Conservation (phyloP, 345 rosid genomes). For the Moricandia arvensis region DNA sequence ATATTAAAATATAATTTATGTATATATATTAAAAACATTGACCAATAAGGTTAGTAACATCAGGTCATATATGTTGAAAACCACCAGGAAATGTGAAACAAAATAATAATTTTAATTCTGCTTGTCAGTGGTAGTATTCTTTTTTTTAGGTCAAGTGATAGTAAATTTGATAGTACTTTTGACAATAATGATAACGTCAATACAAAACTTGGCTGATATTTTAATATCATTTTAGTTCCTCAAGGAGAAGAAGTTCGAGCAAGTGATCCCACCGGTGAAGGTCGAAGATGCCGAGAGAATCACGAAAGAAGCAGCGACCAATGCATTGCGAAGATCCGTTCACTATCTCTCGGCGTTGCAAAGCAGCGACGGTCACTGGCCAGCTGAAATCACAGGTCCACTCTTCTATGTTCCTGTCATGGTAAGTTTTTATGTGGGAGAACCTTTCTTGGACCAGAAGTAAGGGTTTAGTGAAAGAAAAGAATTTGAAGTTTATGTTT, state of each 20-base stretch:
- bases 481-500: neutral
- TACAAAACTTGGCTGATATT: neutral
- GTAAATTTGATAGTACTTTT: too few relatives aligned
- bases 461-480: neutral
- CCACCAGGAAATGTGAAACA: too few relatives aligned
- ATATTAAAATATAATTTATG: neutral
- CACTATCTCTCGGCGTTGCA: conserved; percentile 52
- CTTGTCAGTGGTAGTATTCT: too few relatives aligned
- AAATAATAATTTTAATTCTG: too few relatives aligned
- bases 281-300: conserved; percentile 44
- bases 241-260: conserved; percentile 53
- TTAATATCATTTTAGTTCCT: conserved; percentile 26
- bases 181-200: too few relatives aligned
- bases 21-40: neutral
- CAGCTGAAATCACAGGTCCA: conserved; percentile 53
- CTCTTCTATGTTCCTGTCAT: conserved; percentile 49
- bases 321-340: conserved; percentile 40
- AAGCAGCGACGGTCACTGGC: conserved; percentile 54
- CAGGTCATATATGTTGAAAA: too few relatives aligned
- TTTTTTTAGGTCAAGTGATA: too few relatives aligned
- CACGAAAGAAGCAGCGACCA: conserved; percentile 40
- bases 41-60: neutral
- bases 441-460: neutral
- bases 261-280: conserved; percentile 43
- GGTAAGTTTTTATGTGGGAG: conserved; percentile 15